Percentiles rank a stretch among this genome's conserved stretches.
Evolutionary conservation across 2,329 filamentous ascomycete genomes (phyloP).

Genomic region (Dryadomyces sulphureus): DNA sequence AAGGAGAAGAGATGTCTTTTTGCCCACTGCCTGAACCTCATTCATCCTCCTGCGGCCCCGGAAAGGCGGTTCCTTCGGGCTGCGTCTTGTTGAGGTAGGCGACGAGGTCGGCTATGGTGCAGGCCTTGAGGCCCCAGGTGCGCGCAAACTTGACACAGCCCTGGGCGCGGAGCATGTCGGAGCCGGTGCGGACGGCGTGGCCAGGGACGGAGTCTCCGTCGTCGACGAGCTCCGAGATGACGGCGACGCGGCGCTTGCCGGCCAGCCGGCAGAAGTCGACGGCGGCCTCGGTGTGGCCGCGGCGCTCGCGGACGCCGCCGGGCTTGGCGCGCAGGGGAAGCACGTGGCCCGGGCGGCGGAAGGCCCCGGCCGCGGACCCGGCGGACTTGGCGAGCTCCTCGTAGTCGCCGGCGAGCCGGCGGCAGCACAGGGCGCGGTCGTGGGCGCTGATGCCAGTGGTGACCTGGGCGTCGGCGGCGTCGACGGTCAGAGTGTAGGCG

Average conservation of each 20-base stretch:
- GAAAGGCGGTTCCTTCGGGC: conserved; percentile 21
- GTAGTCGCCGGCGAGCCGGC: conserved; percentile 44
- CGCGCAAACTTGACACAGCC: conserved; percentile 77
- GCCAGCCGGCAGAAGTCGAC: conserved; percentile 80
- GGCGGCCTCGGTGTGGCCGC: conserved; percentile 86
- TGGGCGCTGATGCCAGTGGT: conserved; percentile 85
- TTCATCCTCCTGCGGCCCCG: conserved; percentile 11
- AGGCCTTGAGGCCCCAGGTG: conserved; percentile 80
- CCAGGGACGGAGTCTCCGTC: conserved; percentile 63
- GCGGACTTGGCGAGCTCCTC: conserved; percentile 26
- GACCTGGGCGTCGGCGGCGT: conserved; percentile 56
- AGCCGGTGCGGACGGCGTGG: conserved; percentile 45
- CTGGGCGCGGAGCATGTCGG: conserved; percentile 88
- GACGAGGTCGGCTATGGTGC: conserved; percentile 86
- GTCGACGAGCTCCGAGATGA: conserved; percentile 85
- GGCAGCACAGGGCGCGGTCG: conserved; percentile 72
- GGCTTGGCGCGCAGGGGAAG: conserved; percentile 66
- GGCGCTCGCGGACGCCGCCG: conserved; percentile 67
- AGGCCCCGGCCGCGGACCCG: conserved; percentile 36
- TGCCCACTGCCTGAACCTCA: too few relatives aligned
- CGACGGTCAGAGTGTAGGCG: conserved; percentile 84
- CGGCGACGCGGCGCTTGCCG: conserved; percentile 61
- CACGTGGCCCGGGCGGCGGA: conserved; percentile 79
- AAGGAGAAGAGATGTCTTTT: too few relatives aligned
- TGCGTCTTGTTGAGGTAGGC: conserved; percentile 64